Percentiles rank a stretch among this genome's conserved stretches.
Conservation (phyloP, 768 basidiomycete genomes). For the Chlorophyllum brunneum region DNA sequence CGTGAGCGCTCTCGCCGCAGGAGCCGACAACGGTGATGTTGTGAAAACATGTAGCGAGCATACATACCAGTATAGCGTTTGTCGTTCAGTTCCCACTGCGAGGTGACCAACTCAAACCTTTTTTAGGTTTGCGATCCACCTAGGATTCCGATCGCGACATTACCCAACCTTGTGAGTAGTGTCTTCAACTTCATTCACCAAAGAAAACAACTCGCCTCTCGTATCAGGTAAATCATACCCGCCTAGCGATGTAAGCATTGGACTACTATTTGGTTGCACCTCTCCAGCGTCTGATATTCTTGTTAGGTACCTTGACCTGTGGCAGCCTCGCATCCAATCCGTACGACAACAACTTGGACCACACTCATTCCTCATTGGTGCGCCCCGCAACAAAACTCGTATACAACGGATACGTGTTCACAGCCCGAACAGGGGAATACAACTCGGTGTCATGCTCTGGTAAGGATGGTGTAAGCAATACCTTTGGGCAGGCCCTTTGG, state of each 20-base stretch:
- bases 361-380: slow-evolving; percentile 47
- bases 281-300: background rate
- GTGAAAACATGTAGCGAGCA: slow-evolving; percentile 49
- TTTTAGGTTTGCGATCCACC: slow-evolving; percentile 37
- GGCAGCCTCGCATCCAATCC: slow-evolving; percentile 48
- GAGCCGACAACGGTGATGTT: slow-evolving; percentile 36
- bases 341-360: slow-evolving; percentile 45
- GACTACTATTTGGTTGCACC: background rate
- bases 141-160: slow-evolving; percentile 41
- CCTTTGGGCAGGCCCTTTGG: slow-evolving; percentile 55
- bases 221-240: slow-evolving; percentile 47
- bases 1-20: slow-evolving; percentile 44
- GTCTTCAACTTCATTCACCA: background rate
- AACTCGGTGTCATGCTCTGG: slow-evolving; percentile 55
- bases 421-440: slow-evolving; percentile 43
- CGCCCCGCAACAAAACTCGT: background rate
- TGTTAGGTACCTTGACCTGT: slow-evolving; percentile 49
- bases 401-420: background rate
- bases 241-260: slow-evolving; percentile 40
- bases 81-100: slow-evolving; percentile 12
- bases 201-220: background rate
- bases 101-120: background rate
- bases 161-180: slow-evolving; percentile 41
- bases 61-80: slow-evolving; percentile 50
- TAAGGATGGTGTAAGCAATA: slow-evolving; percentile 45